Conservation (phyloP, 768 basidiomycete genomes). For the Collybia sp. region DNA sequence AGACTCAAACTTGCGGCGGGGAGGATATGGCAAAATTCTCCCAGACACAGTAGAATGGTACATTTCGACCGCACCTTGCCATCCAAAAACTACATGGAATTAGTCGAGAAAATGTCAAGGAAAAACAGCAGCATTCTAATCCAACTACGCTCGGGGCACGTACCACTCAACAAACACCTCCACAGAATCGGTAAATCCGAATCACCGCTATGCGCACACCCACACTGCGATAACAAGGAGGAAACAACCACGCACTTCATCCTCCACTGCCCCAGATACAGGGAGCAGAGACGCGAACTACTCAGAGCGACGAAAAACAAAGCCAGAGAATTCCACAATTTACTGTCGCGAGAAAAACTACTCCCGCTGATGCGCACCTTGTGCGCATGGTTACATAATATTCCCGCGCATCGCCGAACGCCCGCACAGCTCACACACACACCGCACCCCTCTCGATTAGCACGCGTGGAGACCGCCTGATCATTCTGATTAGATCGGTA, state of each 20-base stretch:
- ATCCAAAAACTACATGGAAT: conserved; percentile 10
- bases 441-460: too few relatives aligned
- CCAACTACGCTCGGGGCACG: conserved; percentile 26
- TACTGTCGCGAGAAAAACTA: too few relatives aligned
- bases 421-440: too few relatives aligned
- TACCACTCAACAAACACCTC: conserved; percentile 23
- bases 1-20: conserved; percentile 8
- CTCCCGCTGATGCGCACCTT: too few relatives aligned
- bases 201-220: conserved; percentile 15
- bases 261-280: conserved; percentile 19
- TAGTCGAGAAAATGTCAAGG: conserved; percentile 3
- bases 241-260: conserved; percentile 27
- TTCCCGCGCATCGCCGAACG: too few relatives aligned
- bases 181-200: conserved; percentile 17
- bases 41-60: conserved; percentile 4
- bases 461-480: too few relatives aligned
- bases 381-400: too few relatives aligned
- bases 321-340: too few relatives aligned
- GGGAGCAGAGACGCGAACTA: not conserved
- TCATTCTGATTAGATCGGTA: too few relatives aligned
- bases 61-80: conserved; percentile 8
- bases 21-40: conserved; percentile 4
- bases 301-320: too few relatives aligned
- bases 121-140: conserved; percentile 16
- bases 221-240: conserved; percentile 10